Evolutionary conservation across 2,329 filamentous ascomycete genomes (phyloP).

Genomic region (Bimuria novae-zelandiae): DNA sequence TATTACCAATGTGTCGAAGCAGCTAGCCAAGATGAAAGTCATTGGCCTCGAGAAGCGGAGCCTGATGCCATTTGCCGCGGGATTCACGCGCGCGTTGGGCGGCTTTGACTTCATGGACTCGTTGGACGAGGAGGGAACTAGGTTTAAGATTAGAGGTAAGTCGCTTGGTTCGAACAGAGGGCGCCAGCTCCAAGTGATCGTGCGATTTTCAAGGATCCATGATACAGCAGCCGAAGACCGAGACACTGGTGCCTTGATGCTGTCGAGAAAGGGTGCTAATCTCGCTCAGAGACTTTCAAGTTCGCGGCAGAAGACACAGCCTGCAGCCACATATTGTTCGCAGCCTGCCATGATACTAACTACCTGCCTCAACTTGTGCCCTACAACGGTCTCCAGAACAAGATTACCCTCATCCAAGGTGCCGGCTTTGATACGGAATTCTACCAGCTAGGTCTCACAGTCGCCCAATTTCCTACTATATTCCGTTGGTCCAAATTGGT

Average conservation of each 20-base stretch:
- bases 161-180: not conserved
- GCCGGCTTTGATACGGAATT: slow-evolving; percentile 60
- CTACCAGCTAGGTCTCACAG: slow-evolving; percentile 54
- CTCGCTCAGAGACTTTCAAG: slow-evolving; percentile 42
- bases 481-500: slow-evolving; percentile 51
- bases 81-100: slow-evolving; percentile 62
- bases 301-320: slow-evolving; percentile 63
- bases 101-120: slow-evolving; percentile 67
- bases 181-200: too few species aligned
- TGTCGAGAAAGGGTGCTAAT: slow-evolving; percentile 5
- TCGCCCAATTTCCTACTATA: slow-evolving; percentile 58
- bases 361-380: slow-evolving; percentile 63
- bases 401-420: slow-evolving; percentile 61
- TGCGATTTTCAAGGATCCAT: too few species aligned
- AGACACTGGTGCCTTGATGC: not conserved
- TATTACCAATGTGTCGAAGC: slow-evolving; percentile 58
- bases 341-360: slow-evolving; percentile 62
- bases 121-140: slow-evolving; percentile 63
- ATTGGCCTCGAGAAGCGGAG: slow-evolving; percentile 58
- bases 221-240: not conserved
- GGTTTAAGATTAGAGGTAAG: slow-evolving; percentile 63
- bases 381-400: slow-evolving; percentile 54
- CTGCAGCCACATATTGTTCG: slow-evolving; percentile 68
- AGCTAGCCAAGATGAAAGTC: slow-evolving; percentile 55
- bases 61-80: slow-evolving; percentile 54